Evolutionary conservation across 2,329 filamentous ascomycete genomes (phyloP), one percentile per base, ranked within the genome.

Genomic region (Didymella sp.): DNA sequence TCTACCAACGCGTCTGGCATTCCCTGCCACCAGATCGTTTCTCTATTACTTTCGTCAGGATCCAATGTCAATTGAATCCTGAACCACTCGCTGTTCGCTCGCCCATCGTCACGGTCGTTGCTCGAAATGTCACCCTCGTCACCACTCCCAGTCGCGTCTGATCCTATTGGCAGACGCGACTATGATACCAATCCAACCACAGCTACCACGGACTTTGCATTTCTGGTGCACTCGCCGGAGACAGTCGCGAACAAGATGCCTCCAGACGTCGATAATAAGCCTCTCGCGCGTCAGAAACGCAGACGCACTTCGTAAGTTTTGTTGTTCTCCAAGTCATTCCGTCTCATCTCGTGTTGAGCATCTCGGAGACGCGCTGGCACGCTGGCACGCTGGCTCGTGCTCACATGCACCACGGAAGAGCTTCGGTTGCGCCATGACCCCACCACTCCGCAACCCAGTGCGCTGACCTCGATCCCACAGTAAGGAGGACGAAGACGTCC

Each of bases 401-500:
- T 61, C 52, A 38, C 54, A 60, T 62, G 53, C 24, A 42, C 33
- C 40, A 46, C 58, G 60, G 60, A 60, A 63, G 56, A 44, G 51
- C 63, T 60, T 60, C 64, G 58, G 63, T 53, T 58, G 59, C 60
- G 60, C 62, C 60, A 46, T 55, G 55, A 60, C 60, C 67, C 59
- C 69, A 59, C 61, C 60, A 46, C 51, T 55, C 64, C 59, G 37
- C 62, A 66, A 60, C 58, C 17, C 43, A 45, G 42, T 51, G 30
- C 56, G 62, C 71, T 74, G 58, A 73, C 69, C 63, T 64, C 60
- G 56, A 52, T 41, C 61, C 58, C 51, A 63, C 63, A 76, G 74
- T 67, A 76, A 76, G 49, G 90, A 94, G 77, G 94, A 98, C 79
- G 94, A 96, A 80, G 85, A 88, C 49, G 85, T 96, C 50, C 87